Base-by-base conservation (phyloP, 1,139 yeast genomes). In the Suhomyces taliae region DNA sequence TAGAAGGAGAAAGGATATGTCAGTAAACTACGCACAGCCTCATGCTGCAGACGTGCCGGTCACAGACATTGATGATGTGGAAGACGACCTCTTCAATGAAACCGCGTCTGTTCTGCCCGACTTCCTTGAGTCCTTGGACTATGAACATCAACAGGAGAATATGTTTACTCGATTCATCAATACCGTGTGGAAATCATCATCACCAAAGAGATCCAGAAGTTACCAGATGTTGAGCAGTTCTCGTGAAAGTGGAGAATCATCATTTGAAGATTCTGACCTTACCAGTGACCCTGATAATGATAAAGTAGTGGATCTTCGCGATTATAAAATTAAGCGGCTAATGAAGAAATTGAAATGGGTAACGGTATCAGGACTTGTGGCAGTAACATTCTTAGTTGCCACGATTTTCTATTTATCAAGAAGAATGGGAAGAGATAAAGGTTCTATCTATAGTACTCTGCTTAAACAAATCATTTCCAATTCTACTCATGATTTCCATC, bases 401-500 rank as follows among this genome's bases (percentile, higher is more conserved):
- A 47, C 51, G 24, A 40, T 55, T 4, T 32, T 52, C 7, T 46
- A 39, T n/a, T 27, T 50, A 14, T 26, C 39, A 12, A 14, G 35
- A 24, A 39, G 31, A 7, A 9, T 37, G 4, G 41, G 34, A 5
- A 15, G 26, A 4, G 39, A 37, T 33, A 10, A 8, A 7, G 35
- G 34, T 11, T 3, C 14, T 6, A 12, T 34, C 5, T 12, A 29
- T 6, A 41, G 45, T 8, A 27, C 45, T 0, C 39, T 44, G 41
- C n/a, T 44, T 31, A 48, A 46, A 34, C 42, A 57, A 1, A 43
- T 66, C 1, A 58, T 81, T 26, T 68, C 76, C 19, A 90, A 90
- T 61, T 88, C 93, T 3, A 88, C 97, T 0, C 84, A 83, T 52
- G 69, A 70, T 1, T 90, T 85, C 65, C 73, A 83, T 55, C 89